A percentile compares a stretch with the other conserved stretches of the same genome.
These are phyloP conservation scores for Sporothrix humicola DNA, from an alignment of 2,329 filamentous ascomycete species.

Conservation along the genomic window DNA sequence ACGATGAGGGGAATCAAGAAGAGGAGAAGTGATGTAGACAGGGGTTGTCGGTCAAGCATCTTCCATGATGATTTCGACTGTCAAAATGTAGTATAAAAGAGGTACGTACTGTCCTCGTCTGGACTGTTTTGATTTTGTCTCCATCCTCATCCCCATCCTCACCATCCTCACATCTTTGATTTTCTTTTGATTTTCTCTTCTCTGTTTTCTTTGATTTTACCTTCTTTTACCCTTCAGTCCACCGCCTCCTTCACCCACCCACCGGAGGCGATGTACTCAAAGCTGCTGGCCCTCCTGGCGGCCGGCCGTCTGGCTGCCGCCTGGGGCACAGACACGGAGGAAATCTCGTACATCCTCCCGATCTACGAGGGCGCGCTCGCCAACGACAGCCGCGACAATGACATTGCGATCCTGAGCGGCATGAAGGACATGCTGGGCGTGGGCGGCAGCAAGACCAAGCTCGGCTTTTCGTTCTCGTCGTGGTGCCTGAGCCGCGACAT, in stretches of 20 bases:
- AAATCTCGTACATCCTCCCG: conserved; percentile 14
- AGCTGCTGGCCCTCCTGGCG: conserved; percentile 11
- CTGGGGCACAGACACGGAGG: conserved; percentile 18
- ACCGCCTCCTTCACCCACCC: too few species aligned
- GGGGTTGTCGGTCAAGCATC: background rate
- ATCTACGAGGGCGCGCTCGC: conserved; percentile 23
- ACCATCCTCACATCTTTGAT: background rate
- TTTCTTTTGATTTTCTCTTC: background rate
- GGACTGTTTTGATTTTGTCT: background rate
- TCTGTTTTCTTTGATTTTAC: background rate
- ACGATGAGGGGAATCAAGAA: background rate
- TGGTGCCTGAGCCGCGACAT: conserved; percentile 13
- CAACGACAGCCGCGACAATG: conserved; percentile 22
- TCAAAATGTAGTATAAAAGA: conserved; percentile 2
- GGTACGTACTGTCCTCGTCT: conserved; percentile 3
- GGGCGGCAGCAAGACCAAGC: conserved; percentile 5
- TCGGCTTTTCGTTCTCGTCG: conserved; percentile 22
- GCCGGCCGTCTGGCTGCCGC: conserved; percentile 11
- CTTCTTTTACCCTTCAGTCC: too few species aligned
- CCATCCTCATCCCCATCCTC: background rate
- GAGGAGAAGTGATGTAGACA: background rate
- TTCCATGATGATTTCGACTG: background rate
- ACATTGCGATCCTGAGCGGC: conserved; percentile 12
- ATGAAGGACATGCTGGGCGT: conserved; percentile 18
- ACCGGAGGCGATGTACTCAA: background rate